Conservation (phyloP, 2,329 filamentous ascomycete genomes). For the Lecanicillium sp. region DNA sequence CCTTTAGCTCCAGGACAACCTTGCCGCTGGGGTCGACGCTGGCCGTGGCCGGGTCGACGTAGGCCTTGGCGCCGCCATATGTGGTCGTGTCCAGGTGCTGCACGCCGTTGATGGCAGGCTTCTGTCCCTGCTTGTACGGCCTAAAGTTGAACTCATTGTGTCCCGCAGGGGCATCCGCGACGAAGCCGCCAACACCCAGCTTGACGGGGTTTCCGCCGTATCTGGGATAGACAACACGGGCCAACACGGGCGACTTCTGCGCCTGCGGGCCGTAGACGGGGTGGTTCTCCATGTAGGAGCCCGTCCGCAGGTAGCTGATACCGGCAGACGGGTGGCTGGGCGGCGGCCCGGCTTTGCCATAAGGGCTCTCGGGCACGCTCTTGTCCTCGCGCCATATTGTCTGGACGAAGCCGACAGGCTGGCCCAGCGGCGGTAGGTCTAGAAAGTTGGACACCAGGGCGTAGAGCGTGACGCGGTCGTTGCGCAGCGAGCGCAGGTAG, state of each 20-base stretch:
- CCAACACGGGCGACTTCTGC: constrained; percentile 38
- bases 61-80: constrained; percentile 47
- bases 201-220: constrained; percentile 25
- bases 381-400: constrained; percentile 18
- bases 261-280: constrained; percentile 53
- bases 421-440: constrained; percentile 48
- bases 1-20: constrained; percentile 35
- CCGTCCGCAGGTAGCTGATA: constrained; percentile 52
- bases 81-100: constrained; percentile 37
- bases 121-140: constrained; percentile 12
- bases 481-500: constrained; percentile 45
- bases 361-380: constrained; percentile 31
- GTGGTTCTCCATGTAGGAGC: constrained; percentile 49
- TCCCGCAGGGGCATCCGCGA: constrained; percentile 33
- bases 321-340: constrained; percentile 55
- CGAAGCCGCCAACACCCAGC: constrained; percentile 49
- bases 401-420: constrained; percentile 19
- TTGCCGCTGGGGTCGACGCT: constrained; percentile 42
- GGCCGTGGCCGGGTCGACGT: constrained; percentile 36
- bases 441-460: constrained; percentile 51
- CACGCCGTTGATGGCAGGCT: constrained; percentile 25
- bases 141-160: constrained; percentile 34
- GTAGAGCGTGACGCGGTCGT: constrained; percentile 43
- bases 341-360: constrained; percentile 47
- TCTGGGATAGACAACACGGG: constrained; percentile 43